Conservation (phyloP, 192 early-diverging fungal species). For the Gorgonomyces haynaldii region DNA sequence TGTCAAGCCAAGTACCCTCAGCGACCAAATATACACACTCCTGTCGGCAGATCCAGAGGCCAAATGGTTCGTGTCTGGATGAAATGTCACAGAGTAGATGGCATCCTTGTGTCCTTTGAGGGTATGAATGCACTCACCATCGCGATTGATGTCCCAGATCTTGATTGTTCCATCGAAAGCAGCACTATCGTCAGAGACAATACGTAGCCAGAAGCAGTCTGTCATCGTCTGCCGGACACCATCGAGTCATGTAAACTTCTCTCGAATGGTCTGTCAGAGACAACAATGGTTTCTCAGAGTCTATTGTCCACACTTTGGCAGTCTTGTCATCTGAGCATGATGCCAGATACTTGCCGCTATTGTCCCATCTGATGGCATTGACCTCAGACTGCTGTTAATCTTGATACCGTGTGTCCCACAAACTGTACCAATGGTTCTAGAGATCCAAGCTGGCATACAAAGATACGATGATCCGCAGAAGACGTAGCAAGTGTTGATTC, state of each 20-base stretch:
- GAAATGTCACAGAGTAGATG: conserved; percentile 13
- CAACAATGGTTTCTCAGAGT: conserved; percentile 38
- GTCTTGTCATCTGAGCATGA: conserved; percentile 70
- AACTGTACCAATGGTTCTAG: conserved; percentile 60
- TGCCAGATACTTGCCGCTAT: conserved; percentile 50
- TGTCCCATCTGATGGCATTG: conserved; percentile 68
- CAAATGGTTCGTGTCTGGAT: conserved; percentile 6
- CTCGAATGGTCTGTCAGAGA: conserved; percentile 53
- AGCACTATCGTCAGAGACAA: conserved; percentile 15
- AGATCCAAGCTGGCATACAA: conserved; percentile 64
- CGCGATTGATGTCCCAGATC: conserved; percentile 67
- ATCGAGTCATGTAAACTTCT: conserved; percentile 69
- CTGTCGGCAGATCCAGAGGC: conserved; percentile 15
- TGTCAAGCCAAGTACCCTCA: conserved; percentile 7
- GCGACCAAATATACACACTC: conserved; percentile 11
- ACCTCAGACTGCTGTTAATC: conserved; percentile 45
- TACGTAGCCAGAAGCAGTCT: conserved; percentile 26
- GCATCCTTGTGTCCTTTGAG: conserved; percentile 9
- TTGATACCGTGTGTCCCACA: conserved; percentile 54
- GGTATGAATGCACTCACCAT: conserved; percentile 3
- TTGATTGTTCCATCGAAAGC: conserved; percentile 74
- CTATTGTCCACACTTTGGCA: conserved; percentile 63
- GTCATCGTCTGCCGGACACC: conserved; percentile 52
- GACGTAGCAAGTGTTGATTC: conserved; percentile 83
- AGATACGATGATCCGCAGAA: conserved; percentile 68